These are phyloP conservation scores for Sarocladium brachiariae DNA, from an alignment of 2,329 filamentous ascomycete genomes.

Conservation along the genomic window DNA sequence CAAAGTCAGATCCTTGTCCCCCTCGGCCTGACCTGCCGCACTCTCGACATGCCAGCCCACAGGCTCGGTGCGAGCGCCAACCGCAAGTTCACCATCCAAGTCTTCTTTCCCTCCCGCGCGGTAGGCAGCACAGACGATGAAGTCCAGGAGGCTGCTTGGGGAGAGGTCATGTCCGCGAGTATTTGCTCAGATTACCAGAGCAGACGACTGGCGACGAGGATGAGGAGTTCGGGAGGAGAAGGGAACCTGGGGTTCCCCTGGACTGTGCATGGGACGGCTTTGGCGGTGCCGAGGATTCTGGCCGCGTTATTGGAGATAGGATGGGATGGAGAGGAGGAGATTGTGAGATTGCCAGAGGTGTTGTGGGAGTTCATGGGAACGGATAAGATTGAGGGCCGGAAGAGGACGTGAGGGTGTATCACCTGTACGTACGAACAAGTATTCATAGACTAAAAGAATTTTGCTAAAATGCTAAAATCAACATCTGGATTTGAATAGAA, in stretches of 20 bases:
- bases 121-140: conserved; percentile 26
- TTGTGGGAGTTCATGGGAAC: conserved; percentile 80
- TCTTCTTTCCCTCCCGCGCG: conserved; percentile 75
- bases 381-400: conserved; percentile 51
- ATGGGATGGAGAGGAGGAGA: conserved; percentile 65
- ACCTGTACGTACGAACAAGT: too few relatives aligned
- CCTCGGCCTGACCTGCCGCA: conserved; percentile 75
- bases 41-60: conserved; percentile 87
- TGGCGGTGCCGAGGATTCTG: conserved; percentile 83
- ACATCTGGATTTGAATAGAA: too few relatives aligned
- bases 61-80: conserved; percentile 86
- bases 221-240: conserved; percentile 34
- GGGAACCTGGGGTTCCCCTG: conserved; percentile 65
- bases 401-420: conserved; percentile 18
- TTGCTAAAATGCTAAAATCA: too few relatives aligned
- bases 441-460: too few relatives aligned
- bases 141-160: conserved; percentile 58
- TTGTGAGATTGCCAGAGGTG: conserved; percentile 70
- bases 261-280: conserved; percentile 88
- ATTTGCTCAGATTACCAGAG: conserved; percentile 95
- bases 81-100: conserved; percentile 89
- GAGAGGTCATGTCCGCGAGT: conserved; percentile 85
- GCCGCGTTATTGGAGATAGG: conserved; percentile 87
- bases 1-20: conserved; percentile 75
- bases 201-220: conserved; percentile 69